Percentiles rank a stretch among this genome's conserved stretches.
Evolutionary conservation across 306 rosid species (phyloP).

Genomic region (Elaeagnus macrophylla): DNA sequence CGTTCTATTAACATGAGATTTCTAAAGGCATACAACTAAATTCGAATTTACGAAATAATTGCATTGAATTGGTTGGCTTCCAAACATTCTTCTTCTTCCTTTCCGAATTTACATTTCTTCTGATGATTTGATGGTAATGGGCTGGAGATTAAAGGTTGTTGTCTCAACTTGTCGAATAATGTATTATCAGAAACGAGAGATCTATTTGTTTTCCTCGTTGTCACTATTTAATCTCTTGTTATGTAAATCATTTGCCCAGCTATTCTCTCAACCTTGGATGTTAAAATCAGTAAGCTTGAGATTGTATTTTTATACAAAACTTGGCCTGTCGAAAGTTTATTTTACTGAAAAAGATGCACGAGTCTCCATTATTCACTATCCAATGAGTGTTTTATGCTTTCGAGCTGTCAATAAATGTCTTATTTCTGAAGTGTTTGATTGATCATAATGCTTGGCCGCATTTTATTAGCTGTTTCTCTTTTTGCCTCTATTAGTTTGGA

Average conservation of each 20-base stretch:
- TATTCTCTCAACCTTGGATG: background rate
- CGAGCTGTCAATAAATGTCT: no score
- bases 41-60: background rate
- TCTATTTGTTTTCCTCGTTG: background rate
- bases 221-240: background rate
- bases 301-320: background rate
- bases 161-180: no score
- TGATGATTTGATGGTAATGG: no score
- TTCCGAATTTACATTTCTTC: background rate
- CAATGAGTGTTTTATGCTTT: no score
- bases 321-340: background rate
- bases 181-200: background rate
- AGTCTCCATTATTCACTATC: no score
- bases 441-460: no score
- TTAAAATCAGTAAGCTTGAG: background rate
- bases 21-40: conserved; percentile 20
- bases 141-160: no score
- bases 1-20: conserved; percentile 22
- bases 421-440: no score
- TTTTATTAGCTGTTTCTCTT: no score
- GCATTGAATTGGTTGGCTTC: background rate
- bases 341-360: background rate
- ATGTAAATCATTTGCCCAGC: background rate
- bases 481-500: no score
- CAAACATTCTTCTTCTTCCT: no score